A percentile compares a stretch with the other conserved stretches of the same genome.
phyloP scores from a whole-genome alignment of 768 basidiomycete genomes.

The Neoboletus brunneissimus region DNA sequence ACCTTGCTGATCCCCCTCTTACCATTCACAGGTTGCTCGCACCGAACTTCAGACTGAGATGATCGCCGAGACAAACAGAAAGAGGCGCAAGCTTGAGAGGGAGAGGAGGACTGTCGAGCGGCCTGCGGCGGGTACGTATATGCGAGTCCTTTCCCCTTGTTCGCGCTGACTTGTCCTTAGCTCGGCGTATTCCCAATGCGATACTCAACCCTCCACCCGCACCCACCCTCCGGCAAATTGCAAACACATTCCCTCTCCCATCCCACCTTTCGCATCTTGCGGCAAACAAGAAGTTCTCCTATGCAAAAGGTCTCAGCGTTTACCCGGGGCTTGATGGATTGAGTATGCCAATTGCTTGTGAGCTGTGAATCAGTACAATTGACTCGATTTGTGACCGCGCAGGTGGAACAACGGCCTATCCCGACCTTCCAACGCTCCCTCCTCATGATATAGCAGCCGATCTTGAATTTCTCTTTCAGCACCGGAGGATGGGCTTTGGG shows the following conservation, averaged over 20 bases:
- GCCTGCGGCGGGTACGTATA: slow-evolving; percentile 63
- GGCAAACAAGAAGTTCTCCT: slow-evolving; percentile 20
- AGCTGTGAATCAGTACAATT: slow-evolving; percentile 3
- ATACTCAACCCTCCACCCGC: slow-evolving; percentile 51
- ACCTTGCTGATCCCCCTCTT: slow-evolving; percentile 4
- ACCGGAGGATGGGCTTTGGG: slow-evolving; percentile 30
- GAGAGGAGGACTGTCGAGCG: slow-evolving; percentile 77
- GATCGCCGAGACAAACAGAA: slow-evolving; percentile 87
- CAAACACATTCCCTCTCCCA: slow-evolving; percentile 55
- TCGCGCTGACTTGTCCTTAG: slow-evolving; percentile 25
- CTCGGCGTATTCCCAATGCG: slow-evolving; percentile 58
- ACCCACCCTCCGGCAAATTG: slow-evolving; percentile 64
- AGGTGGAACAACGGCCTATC: slow-evolving; percentile 39
- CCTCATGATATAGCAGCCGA: slow-evolving; percentile 49
- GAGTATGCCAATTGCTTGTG: slow-evolving; percentile 8
- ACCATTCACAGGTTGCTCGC: slow-evolving; percentile 53
- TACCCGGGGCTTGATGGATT: slow-evolving; percentile 21
- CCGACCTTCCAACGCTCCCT: slow-evolving; percentile 40
- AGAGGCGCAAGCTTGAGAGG: slow-evolving; percentile 79
- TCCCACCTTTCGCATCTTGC: slow-evolving; percentile 23
- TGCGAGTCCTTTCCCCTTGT: background rate
- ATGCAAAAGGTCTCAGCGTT: slow-evolving; percentile 14
- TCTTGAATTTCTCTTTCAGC: slow-evolving; percentile 52
- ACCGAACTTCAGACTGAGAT: slow-evolving; percentile 83
- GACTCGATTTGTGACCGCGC: slow-evolving; percentile 30